Percentiles rank a stretch among this genome's conserved stretches.
Conservation (phyloP, 495 filamentous ascomycete genomes). For the Rusavskia elegans region DNA sequence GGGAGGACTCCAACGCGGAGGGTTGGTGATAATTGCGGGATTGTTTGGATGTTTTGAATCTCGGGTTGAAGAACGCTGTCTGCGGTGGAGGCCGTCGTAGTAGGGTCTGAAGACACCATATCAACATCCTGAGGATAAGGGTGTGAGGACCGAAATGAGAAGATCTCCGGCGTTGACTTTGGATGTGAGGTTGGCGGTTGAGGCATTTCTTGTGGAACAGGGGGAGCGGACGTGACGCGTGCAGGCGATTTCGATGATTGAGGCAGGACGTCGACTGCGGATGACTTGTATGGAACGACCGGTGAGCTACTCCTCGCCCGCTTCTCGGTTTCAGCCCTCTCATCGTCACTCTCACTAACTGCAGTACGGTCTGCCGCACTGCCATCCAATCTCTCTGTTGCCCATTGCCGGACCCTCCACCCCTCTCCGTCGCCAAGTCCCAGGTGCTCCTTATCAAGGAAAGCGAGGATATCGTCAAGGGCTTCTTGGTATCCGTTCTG, state of each 20-base stretch:
- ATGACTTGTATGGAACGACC: conserved; percentile 35
- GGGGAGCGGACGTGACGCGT: conserved; percentile 30
- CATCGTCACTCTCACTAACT: conserved; percentile 56
- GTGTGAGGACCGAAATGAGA: conserved; percentile 58
- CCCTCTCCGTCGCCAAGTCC: conserved; percentile 67
- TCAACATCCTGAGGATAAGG: conserved; percentile 57
- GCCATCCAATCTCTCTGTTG: conserved; percentile 58
- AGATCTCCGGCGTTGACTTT: conserved; percentile 27
- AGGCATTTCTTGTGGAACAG: conserved; percentile 11
- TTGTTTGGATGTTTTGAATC: conserved; percentile 10
- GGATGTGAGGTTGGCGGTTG: conserved; percentile 7
- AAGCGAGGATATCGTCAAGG: conserved; percentile 71
- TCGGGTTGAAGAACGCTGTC: conserved; percentile 12
- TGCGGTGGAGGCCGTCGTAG: conserved; percentile 1
- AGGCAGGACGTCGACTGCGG: conserved; percentile 19
- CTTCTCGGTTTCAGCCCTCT: conserved; percentile 39
- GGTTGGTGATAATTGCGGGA: conserved; percentile 20
- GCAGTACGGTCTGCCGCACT: conserved; percentile 26
- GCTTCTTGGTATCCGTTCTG: conserved; percentile 84
- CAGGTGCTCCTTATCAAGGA: conserved; percentile 67
- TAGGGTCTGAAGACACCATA: conserved; percentile 32
- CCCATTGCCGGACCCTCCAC: conserved; percentile 71
- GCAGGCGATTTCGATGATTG: conserved; percentile 25
- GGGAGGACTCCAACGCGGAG: conserved; percentile 36
- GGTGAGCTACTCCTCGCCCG: conserved; percentile 45